Percentiles rank a stretch among this genome's conserved stretches.
Evolutionary conservation across 2,329 filamentous ascomycete genomes (phyloP).

Genomic region (Acarospora socialis): DNA sequence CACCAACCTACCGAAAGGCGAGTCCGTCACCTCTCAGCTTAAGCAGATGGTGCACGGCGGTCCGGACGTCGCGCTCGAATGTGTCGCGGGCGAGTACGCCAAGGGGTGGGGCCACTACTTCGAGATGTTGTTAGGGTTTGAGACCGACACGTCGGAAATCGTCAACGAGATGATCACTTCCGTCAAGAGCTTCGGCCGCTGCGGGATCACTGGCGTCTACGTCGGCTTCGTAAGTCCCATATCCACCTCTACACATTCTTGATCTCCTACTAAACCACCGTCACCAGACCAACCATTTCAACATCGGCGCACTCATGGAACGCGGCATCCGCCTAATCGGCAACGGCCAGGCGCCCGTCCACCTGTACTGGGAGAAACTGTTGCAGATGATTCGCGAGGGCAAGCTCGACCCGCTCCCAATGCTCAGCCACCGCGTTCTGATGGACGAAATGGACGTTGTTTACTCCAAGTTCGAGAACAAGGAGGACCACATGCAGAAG

Average conservation of each 20-base stretch:
- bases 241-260: constrained; percentile 1
- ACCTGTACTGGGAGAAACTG: constrained; percentile 73
- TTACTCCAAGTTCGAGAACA: constrained; percentile 46
- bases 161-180: constrained; percentile 41
- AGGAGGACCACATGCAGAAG: constrained; percentile 59
- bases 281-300: constrained; percentile 60
- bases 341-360: constrained; percentile 58
- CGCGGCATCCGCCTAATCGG: constrained; percentile 67
- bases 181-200: constrained; percentile 45
- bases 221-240: constrained; percentile 39
- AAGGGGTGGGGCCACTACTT: constrained; percentile 49
- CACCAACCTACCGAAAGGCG: constrained; percentile 44
- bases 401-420: constrained; percentile 60
- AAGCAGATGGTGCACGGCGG: constrained; percentile 62
- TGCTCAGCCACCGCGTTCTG: constrained; percentile 65
- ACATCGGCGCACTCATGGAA: constrained; percentile 73
- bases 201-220: constrained; percentile 62
- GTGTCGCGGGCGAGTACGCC: constrained; percentile 48
- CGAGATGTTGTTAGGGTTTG: constrained; percentile 48
- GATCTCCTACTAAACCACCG: constrained; percentile 4
- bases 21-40: constrained; percentile 55
- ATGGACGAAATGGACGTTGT: constrained; percentile 59
- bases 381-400: constrained; percentile 51
- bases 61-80: constrained; percentile 61
- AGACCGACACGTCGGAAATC: constrained; percentile 64